These are phyloP conservation scores for Leccinum subspadiceum DNA, from an alignment of 1,284 basidiomycete species.

Conservation along the genomic window DNA sequence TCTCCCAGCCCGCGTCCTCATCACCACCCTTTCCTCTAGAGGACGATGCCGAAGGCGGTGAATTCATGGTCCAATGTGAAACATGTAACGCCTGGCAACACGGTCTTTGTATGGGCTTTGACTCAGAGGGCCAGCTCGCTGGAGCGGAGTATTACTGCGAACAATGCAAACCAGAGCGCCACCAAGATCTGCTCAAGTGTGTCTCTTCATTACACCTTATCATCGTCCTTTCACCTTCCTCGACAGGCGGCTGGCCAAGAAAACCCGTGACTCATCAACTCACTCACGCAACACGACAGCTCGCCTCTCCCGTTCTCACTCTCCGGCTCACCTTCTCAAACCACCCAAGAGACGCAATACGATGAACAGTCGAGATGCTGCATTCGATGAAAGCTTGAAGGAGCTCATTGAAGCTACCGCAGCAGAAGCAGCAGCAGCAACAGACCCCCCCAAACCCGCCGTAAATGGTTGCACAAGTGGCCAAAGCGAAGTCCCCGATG, in stretches of 20 bases:
- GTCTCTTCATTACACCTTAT: slow-evolving; percentile 27
- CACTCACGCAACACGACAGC: slow-evolving; percentile 51
- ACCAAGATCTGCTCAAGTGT: slow-evolving; percentile 75
- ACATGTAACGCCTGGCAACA: slow-evolving; percentile 98
- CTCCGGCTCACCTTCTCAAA: slow-evolving; percentile 57
- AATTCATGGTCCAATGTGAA: slow-evolving; percentile 98
- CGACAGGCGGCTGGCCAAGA: slow-evolving; percentile 59
- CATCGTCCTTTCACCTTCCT: slow-evolving; percentile 11
- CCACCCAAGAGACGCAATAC: slow-evolving; percentile 86
- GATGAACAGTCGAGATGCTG: slow-evolving; percentile 96
- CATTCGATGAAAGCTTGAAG: slow-evolving; percentile 85
- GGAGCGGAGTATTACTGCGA: slow-evolving; percentile 92
- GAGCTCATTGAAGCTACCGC: slow-evolving; percentile 71
- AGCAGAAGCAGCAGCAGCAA: slow-evolving; percentile 55
- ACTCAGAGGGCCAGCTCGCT: slow-evolving; percentile 79
- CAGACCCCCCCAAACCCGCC: slow-evolving; percentile 31
- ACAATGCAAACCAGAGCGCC: slow-evolving; percentile 86
- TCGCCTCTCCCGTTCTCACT: slow-evolving; percentile 73
- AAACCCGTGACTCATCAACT: slow-evolving; percentile 62
- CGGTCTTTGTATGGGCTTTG: slow-evolving; percentile 93
- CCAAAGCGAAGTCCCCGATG: slow-evolving; percentile 42
- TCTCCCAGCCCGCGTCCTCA: slow-evolving; percentile 14
- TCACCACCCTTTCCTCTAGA: slow-evolving; percentile 37
- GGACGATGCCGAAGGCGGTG: slow-evolving; percentile 77
- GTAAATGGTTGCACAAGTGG: slow-evolving; percentile 32